Percentiles rank a stretch among this genome's conserved stretches.
These are phyloP conservation scores for Brassica juncea DNA, from an alignment of 345 rosid genomes.

Conservation along the genomic window DNA sequence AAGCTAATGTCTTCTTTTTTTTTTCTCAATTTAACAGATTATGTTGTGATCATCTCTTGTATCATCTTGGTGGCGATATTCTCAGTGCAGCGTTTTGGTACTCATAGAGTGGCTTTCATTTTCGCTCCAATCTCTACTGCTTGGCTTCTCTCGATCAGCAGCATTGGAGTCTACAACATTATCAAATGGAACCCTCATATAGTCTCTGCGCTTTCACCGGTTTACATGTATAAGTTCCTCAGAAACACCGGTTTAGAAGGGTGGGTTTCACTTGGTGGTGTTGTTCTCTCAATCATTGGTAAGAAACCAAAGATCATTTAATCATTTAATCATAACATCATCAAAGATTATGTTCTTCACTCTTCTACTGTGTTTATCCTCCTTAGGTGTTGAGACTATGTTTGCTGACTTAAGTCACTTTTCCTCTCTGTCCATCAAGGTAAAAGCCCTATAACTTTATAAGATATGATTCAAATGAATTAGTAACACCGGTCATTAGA, in stretches of 20 bases:
- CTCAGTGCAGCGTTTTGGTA: slow-evolving; percentile 81
- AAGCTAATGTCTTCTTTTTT: slow-evolving; percentile 6
- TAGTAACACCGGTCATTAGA: background rate
- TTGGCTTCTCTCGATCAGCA: slow-evolving; percentile 73
- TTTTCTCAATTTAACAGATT: slow-evolving; percentile 44
- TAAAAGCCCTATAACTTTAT: slow-evolving; percentile 31
- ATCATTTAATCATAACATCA: background rate
- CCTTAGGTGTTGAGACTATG: slow-evolving; percentile 80
- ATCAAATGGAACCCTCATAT: slow-evolving; percentile 72
- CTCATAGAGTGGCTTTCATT: slow-evolving; percentile 74
- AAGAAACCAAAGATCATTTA: background rate
- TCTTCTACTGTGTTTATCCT: slow-evolving; percentile 11
- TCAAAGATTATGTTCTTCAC: slow-evolving; percentile 3
- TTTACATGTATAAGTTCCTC: slow-evolving; percentile 74
- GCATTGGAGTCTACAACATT: slow-evolving; percentile 75
- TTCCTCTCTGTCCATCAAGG: slow-evolving; percentile 80
- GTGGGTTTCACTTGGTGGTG: slow-evolving; percentile 89
- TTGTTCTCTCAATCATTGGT: slow-evolving; percentile 88
- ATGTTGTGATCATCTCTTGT: slow-evolving; percentile 65
- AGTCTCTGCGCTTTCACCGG: slow-evolving; percentile 72
- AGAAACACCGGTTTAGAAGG: slow-evolving; percentile 70
- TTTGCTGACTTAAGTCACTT: slow-evolving; percentile 89
- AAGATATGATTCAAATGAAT: background rate
- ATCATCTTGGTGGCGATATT: slow-evolving; percentile 74
- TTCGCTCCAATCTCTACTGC: slow-evolving; percentile 76